Conservation (phyloP, 179 eudicot species). For the Corrigiola litoralis region DNA sequence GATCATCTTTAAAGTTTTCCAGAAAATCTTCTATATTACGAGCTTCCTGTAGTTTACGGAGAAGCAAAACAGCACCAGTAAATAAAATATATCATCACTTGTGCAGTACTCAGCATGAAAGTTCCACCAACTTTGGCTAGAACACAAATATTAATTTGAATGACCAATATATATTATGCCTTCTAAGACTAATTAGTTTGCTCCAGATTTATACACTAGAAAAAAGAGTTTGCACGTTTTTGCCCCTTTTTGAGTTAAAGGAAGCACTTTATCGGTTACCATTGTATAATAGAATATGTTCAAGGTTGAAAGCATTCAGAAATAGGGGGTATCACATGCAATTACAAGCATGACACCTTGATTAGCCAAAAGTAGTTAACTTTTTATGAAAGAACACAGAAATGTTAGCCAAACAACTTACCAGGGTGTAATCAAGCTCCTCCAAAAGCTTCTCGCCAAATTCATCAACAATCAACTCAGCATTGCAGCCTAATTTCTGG, state of each 20-base stretch:
- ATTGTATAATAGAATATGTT: background rate
- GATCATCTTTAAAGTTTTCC: slow-evolving; percentile 94
- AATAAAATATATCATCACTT: background rate
- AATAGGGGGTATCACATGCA: background rate
- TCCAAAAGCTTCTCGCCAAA: slow-evolving; percentile 99
- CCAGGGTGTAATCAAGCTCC: slow-evolving; percentile 98
- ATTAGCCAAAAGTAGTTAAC: background rate
- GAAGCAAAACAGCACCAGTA: slow-evolving; percentile 7
- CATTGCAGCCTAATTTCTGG: slow-evolving; percentile 95
- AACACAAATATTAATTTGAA: no score
- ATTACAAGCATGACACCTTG: background rate
- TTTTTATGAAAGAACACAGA: background rate
- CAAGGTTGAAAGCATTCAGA: background rate
- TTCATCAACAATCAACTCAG: slow-evolving; percentile 98
- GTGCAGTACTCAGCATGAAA: background rate
- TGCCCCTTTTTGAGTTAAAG: no score
- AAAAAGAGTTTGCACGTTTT: no score
- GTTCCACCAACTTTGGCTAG: background rate
- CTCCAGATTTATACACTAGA: no score
- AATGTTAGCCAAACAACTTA: slow-evolving; percentile 24
- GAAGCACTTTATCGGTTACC: background rate
- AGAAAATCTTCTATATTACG: slow-evolving; percentile 95
- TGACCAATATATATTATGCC: no score
- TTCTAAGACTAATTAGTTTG: no score
- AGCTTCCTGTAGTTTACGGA: slow-evolving; percentile 59